Conservation (phyloP, 441 rosid species). For the Viola pubescens region DNA sequence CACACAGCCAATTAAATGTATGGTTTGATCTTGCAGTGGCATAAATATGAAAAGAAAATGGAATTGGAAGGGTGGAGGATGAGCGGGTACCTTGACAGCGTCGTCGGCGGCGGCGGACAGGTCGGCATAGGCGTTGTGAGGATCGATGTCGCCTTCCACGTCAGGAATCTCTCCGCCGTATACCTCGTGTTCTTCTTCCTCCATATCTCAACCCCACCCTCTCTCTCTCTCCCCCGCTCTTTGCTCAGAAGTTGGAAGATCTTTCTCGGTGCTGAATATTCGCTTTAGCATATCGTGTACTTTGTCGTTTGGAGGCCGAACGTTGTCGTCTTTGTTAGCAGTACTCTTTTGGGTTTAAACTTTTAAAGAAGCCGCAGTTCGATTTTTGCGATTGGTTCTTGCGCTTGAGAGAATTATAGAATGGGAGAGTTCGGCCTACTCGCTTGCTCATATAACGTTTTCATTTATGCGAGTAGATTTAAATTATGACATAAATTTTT, state of each 20-base stretch:
- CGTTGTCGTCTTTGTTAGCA: no score
- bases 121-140: constrained; percentile 52
- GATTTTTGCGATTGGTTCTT: no score
- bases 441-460: no score
- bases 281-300: not conserved
- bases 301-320: no score
- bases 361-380: no score
- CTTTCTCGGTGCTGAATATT: not conserved
- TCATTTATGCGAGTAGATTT: no score
- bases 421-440: no score
- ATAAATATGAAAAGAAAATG: not conserved
- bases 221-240: not conserved
- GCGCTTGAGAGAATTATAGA: no score
- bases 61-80: not conserved
- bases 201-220: constrained; percentile 28
- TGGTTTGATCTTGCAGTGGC: not conserved
- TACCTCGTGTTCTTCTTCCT: constrained; percentile 93
- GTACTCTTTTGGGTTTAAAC: no score
- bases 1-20: not conserved
- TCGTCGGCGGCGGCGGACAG: constrained; percentile 72
- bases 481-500: no score
- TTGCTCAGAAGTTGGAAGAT: constrained; percentile 1
- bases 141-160: constrained; percentile 65
- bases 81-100: constrained; percentile 51
- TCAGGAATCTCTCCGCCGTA: constrained; percentile 93